Evolutionary conservation across 768 basidiomycete genomes (phyloP), one percentile per base, ranked within the genome.

Genomic region (Mycena rebaudengoi): DNA sequence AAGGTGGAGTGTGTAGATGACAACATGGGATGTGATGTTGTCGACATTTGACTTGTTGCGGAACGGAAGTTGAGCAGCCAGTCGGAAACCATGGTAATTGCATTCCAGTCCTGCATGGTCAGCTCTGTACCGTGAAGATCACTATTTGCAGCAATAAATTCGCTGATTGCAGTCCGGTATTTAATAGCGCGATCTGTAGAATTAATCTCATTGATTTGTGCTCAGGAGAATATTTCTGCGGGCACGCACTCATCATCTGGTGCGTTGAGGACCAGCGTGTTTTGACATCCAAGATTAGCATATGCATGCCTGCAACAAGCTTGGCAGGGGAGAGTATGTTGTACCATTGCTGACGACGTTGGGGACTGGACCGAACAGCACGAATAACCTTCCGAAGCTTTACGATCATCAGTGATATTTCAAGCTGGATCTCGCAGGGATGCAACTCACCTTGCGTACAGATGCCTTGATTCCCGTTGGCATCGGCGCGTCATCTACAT

Each of bases 41-140:
- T 60, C 1, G 68, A 70, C 70, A 72, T 72, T 23, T 67, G 60
- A 13, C 41, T 67, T 0, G 71, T 72, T 4, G 70, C 71, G 2
- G 56, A 25, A 5, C 58, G 52, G 33, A 68, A 68, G 3, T 45
- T 28, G 23, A 33, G 25, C 28, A 68, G 46, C 66, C 66, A 68
- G 25, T 60, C 59, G 1, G 44, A 35, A n/a, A 65, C 62, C 25
- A 53, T n/a, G 2, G 10, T 16, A n/a, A 68, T 65, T 21, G 66
- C 64, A 32, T 59, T 23, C 62, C 66, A 68, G 57, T 68, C 66
- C 14, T 60, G 21, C 25, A 48, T 25, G 3, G 29, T 50, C 6
- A 68, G 35, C 20, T 65, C 58, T 2, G 16, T 39, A 1, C 33
- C 30, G 25, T 46, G 62, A 1, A 68, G 43, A n/a, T 68, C 66